Evolutionary conservation across 2,329 filamentous ascomycete species (phyloP), one percentile per base, ranked within the genome.

Genomic region (Cladosporium sp.): DNA sequence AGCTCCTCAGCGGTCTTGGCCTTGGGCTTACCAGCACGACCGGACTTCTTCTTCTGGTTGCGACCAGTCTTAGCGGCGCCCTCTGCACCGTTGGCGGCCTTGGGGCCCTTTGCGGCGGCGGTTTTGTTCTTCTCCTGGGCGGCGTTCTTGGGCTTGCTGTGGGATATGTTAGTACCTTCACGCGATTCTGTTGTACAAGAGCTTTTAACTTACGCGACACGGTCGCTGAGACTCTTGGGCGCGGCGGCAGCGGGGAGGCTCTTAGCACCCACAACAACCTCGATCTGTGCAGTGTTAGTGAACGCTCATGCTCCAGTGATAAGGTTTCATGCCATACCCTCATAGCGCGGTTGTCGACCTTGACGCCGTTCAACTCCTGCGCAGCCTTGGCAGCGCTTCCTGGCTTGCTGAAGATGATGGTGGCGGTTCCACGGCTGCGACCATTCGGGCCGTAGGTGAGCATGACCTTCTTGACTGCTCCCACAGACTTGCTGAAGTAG

Each of bases 391-490:
- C 82, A 58, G 92, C 93, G 57, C 86, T 87, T 59, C 89, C 88
- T 20, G 85, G 73, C 64, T 88, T 88, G 69, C 72, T 73, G 76
- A 98, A 98, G 57, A 84, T 84, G 61, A 98, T 86, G 49, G 89
- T 93, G 62, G 91, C 91, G 66, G 92, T 88, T 59, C 93, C 93
- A 67, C 90, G 88, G 78, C 91, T 96, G 60, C 84, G 82, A 57
- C 92, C 92, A 67, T 88, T 89, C 57, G 92, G 88, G 63, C 92
- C 93, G 73, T 98, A 98, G 45, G 88, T 89, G 62, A 98, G 78
- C 61, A 93, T 84, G 57, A 94, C 88, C 71, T 81, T 86, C 80
- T 94, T 96, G 72, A 97, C 88, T 57, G 86, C 82, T 60, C 91
- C 92, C 69, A 95, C 83, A 62, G 88, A 86, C 67, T 88, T 85